Base-by-base conservation (phyloP, 495 filamentous ascomycete genomes). In the Xylaria telfairii region DNA sequence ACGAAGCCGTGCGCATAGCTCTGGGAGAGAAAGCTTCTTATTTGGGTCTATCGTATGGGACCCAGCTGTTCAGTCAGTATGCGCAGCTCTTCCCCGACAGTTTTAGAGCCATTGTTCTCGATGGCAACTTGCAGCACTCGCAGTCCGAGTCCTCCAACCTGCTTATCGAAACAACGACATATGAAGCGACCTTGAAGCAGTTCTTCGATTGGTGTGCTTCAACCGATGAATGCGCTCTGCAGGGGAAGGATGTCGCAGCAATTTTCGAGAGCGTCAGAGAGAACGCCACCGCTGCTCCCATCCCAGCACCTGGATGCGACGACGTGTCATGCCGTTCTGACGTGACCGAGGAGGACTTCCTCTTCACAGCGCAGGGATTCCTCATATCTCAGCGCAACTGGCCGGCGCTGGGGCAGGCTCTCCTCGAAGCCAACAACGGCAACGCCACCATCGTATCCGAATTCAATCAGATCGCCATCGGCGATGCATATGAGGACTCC, bases 1-100 rank as follows among this genome's bases (percentile, higher is more conserved):
- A 83, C 28, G 83, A 85, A 71, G 82, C 81, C 1, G 78, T 84
- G 13, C 82, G 83, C 63, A 42, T 77, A 32, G 82, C 79, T 2
- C 75, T 84, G 2, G 72, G 75, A 47, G 80, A 78, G 69, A 76
- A 78, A 64, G 67, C 72, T 30, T 76, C 71, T 34, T 76, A 74
- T 19, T 32, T 79, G 6, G 87, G 87, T 6, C 78, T 87, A 3
- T 88, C 86, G 0, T 90, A 90, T 75, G 88, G 87, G 3, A 87
- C 86, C 6, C 70, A 87, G 26, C 76, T 89, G 1, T 88, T 87
- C 12, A 71, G 81, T 75, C 88, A 70, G 63, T 79, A 77, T 54
- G 79, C 79, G n/a, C 76, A 77, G 65, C 69, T 79, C 26, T 79
- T 69, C 71, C 79, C 79, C 17, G 69, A 78, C 34, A 72, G 68